These are phyloP conservation scores for Sarcomyxa edulis DNA, from an alignment of 768 basidiomycete genomes.

Conservation along the genomic window DNA sequence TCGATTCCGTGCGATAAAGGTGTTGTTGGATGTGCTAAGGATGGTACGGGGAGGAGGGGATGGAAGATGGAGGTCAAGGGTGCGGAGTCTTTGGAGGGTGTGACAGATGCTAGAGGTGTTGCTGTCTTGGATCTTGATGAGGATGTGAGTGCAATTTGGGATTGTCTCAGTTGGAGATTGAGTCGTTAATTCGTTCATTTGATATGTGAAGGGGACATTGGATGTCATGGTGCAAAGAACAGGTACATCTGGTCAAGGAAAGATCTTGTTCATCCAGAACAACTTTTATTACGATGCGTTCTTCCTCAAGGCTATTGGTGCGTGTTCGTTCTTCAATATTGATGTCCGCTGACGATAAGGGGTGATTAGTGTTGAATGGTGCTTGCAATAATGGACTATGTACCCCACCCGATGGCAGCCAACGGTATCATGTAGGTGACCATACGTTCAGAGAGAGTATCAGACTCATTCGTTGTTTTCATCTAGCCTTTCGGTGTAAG, in stretches of 20 bases:
- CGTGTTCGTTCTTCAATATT: constrained; percentile 15
- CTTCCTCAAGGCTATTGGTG: constrained; percentile 95
- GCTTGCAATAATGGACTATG: constrained; percentile 87
- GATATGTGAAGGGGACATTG: constrained; percentile 59
- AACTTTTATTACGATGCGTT: constrained; percentile 99
- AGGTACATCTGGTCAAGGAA: constrained; percentile 57
- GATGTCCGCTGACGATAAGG: constrained; percentile 5
- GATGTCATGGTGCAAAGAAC: constrained; percentile 91
- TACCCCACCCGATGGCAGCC: constrained; percentile 49
- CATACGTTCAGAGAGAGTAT: not conserved
- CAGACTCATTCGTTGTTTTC: constrained; percentile 2
- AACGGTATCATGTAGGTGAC: constrained; percentile 64
- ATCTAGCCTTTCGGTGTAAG: constrained; percentile 87
- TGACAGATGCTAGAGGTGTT: constrained; percentile 76
- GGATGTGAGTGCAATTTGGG: constrained; percentile 58
- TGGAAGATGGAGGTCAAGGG: constrained; percentile 55
- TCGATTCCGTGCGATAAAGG: constrained; percentile 56
- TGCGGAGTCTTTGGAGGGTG: constrained; percentile 50
- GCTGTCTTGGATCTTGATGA: constrained; percentile 92
- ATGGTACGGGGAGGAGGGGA: constrained; percentile 53
- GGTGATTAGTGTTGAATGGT: constrained; percentile 74
- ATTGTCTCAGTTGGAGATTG: not conserved
- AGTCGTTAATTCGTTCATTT: constrained; percentile 3
- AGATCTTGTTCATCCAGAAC: constrained; percentile 83
- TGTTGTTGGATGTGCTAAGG: constrained; percentile 49